A percentile compares a stretch with the other conserved stretches of the same genome.
phyloP scores from a whole-genome alignment of 257 asterid species.

The Ilex aquifolium region DNA sequence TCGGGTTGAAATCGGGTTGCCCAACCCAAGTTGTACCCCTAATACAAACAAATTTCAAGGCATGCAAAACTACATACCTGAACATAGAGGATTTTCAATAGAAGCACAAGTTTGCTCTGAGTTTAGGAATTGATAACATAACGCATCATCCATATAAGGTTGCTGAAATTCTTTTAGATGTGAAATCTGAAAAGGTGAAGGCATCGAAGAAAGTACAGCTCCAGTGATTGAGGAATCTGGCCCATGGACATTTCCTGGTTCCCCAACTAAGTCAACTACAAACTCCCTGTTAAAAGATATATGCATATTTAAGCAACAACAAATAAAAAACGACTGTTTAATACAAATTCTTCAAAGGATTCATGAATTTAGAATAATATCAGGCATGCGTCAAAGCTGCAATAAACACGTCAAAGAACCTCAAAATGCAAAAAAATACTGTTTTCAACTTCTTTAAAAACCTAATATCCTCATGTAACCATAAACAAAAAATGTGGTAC shows the following conservation, averaged over 20 bases:
- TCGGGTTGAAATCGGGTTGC: too few species aligned
- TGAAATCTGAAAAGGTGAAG: constrained; percentile 80
- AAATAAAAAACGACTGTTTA: background rate
- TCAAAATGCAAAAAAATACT: too few species aligned
- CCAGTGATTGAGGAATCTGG: constrained; percentile 85
- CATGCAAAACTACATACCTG: constrained; percentile 44
- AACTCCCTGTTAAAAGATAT: constrained; percentile 58
- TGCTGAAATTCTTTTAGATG: constrained; percentile 67
- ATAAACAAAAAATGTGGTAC: too few species aligned
- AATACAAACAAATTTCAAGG: constrained; percentile 2
- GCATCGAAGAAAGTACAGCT: constrained; percentile 50
- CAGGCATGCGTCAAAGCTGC: too few species aligned
- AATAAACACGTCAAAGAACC: too few species aligned
- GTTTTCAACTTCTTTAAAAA: too few species aligned
- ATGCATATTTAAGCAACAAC: constrained; percentile 13
- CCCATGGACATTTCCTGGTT: constrained; percentile 74
- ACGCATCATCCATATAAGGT: constrained; percentile 31
- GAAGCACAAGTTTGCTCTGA: constrained; percentile 28
- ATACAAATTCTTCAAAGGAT: too few species aligned
- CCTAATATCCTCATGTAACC: too few species aligned
- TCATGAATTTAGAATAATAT: too few species aligned
- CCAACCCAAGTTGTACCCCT: too few species aligned
- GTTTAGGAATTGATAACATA: constrained; percentile 32
- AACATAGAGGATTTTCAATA: constrained; percentile 23
- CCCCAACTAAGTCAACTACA: constrained; percentile 89